Evolutionary conservation across 208 protist species (phyloP).

Genomic region (Strigomonas culicis): DNA sequence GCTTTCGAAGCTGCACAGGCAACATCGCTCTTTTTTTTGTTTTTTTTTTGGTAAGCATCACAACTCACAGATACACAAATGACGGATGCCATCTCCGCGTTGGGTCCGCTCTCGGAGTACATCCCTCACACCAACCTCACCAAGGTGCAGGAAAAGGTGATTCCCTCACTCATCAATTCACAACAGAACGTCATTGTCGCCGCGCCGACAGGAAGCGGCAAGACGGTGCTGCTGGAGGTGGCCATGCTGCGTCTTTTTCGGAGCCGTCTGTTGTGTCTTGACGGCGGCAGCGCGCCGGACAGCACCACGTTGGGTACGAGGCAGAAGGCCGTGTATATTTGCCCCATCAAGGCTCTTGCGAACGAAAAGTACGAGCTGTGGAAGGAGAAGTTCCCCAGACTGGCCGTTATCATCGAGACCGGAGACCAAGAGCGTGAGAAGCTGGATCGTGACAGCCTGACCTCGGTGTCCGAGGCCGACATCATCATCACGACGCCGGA

Average conservation of each 20-base stretch:
- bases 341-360: conserved; percentile 89
- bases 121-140: conserved; percentile 54
- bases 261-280: neutral
- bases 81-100: neutral
- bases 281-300: neutral
- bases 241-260: conserved; percentile 86
- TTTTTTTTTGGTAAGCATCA: conserved; percentile 5
- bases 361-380: conserved; percentile 82
- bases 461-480: conserved; percentile 42
- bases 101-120: conserved; percentile 48
- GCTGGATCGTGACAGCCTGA: conserved; percentile 24
- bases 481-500: conserved; percentile 93
- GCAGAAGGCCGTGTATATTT: conserved; percentile 86
- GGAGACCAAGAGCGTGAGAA: conserved; percentile 91
- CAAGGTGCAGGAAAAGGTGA: conserved; percentile 64
- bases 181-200: conserved; percentile 73
- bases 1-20: neutral
- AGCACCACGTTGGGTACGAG: conserved; percentile 1
- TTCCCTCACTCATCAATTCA: conserved; percentile 48
- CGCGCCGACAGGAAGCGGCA: conserved; percentile 88
- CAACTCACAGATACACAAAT: neutral
- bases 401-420: conserved; percentile 89
- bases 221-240: conserved; percentile 84
- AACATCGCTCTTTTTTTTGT: conserved; percentile 2
- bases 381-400: conserved; percentile 64